Base-by-base conservation (phyloP, 2,329 filamentous ascomycete species). In the Fusarium praegraminearum region DNA sequence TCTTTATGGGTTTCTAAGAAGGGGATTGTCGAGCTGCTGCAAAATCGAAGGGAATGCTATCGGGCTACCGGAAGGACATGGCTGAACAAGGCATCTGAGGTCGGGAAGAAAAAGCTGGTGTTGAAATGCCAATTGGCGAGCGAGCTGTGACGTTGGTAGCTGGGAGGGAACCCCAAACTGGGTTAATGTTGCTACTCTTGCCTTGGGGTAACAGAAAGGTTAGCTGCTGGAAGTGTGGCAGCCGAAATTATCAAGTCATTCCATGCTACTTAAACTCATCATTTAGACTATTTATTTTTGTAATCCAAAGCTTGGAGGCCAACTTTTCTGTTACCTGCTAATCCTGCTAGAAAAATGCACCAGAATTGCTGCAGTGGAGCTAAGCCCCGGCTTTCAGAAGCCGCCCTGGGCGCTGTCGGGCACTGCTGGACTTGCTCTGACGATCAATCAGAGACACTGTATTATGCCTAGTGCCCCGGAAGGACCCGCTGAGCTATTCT, bases 391-490 rank as follows among this genome's bases (percentile, higher is more conserved):
- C 52, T 71, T 58, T 71, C 57, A 69, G 61, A 58, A 71, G 52
- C 67, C 55, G 67, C 41, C 52, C 56, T 57, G 58, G 33, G 43
- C 43, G n/a, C 38, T 65, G 54, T 65, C 33, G 54, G 62, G 63
- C 63, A 41, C 55, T 62, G 51, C 47, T 68, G 40, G n/a, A 20
- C 28, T 36, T 43, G 26, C 16, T 36, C 58, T 41, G 61, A 57
- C 65, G 61, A 70, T 66, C 72, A 75, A 75, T 75, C 73, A 75
- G 62, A 72, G 59, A 57, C 62, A 60, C 58, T 72, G 66, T 65
- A 75, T 75, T 75, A 75, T 75, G 66, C 54, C 60, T 75, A 74
- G 73, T 63, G 73, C 50, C 57, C 69, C 72, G 70, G 72, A 72
- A 72, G 68, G 73, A 72, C 65, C 73, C 73, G 72, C 73, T 62